Conservation (phyloP, 306 rosid genomes). For the Prinsepia uniflora region DNA sequence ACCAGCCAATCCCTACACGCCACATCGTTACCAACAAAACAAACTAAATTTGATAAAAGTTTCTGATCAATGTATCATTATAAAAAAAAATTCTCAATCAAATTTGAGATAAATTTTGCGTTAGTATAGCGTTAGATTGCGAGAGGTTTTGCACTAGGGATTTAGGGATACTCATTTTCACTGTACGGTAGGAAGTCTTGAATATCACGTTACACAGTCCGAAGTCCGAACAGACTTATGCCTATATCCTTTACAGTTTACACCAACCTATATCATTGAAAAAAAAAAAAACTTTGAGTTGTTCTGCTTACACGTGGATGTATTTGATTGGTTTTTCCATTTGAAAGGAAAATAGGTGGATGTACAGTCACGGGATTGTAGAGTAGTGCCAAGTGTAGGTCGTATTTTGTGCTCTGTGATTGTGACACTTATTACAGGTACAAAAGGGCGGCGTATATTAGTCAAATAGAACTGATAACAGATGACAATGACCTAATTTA, state of each 20-base stretch:
- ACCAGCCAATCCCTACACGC: conserved; percentile 5
- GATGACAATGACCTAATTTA: neutral
- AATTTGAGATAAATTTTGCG: too few species aligned
- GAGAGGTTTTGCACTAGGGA: too few species aligned
- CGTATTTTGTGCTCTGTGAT: neutral
- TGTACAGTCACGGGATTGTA: neutral
- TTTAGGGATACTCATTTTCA: too few species aligned
- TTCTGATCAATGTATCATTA: too few species aligned
- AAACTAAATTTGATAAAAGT: neutral
- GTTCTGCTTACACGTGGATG: conserved; percentile 2
- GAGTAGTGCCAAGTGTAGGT: neutral
- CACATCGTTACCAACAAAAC: conserved; percentile 9
- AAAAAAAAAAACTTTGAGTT: too few species aligned
- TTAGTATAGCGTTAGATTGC: too few species aligned
- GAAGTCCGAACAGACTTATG: too few species aligned
- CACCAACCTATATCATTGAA: too few species aligned
- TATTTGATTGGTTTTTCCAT: neutral
- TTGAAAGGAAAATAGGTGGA: neutral
- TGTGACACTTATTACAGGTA: neutral
- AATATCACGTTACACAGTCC: too few species aligned
- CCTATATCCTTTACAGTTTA: too few species aligned
- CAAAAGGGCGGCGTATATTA: neutral
- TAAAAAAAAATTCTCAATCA: too few species aligned
- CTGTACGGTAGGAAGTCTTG: too few species aligned
- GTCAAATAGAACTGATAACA: conserved; percentile 7